Conservation (phyloP, 805 yeast genomes). For the Metschnikowia kunwiensis region DNA sequence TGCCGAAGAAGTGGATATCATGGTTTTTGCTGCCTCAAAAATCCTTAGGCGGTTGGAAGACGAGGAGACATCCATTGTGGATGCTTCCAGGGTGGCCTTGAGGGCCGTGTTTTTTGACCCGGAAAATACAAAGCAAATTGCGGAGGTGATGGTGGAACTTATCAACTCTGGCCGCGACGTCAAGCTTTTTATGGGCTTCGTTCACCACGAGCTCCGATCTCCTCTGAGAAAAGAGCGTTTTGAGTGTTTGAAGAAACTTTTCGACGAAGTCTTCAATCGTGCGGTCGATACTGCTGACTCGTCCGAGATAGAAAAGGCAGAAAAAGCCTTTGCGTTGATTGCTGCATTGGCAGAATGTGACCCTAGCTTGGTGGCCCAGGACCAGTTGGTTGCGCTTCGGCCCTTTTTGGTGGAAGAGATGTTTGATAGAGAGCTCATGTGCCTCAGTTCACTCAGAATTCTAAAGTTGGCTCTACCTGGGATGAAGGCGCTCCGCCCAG, state of each 20-base stretch:
- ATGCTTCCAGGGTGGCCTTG: constrained; percentile 38
- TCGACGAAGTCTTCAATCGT: constrained; percentile 6
- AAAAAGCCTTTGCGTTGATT: constrained; percentile 43
- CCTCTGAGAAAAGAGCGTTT: not conserved
- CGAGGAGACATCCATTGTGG: constrained; percentile 55
- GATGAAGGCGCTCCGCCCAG: constrained; percentile 44
- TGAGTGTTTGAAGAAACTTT: not conserved
- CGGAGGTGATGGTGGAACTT: constrained; percentile 39
- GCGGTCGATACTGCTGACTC: constrained; percentile 5
- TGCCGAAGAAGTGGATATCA: constrained; percentile 28
- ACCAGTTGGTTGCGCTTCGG: constrained; percentile 62
- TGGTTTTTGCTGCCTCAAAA: constrained; percentile 46
- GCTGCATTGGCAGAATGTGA: constrained; percentile 54
- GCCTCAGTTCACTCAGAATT: constrained; percentile 52
- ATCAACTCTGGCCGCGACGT: constrained; percentile 14
- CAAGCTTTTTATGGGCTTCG: constrained; percentile 4
- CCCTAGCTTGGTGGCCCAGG: constrained; percentile 55
- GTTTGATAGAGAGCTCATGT: constrained; percentile 36
- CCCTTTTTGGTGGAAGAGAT: constrained; percentile 57
- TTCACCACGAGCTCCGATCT: constrained; percentile 1
- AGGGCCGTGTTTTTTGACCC: constrained; percentile 22
- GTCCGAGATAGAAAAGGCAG: not conserved
- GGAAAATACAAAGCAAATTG: constrained; percentile 2
- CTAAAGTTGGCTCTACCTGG: constrained; percentile 49
- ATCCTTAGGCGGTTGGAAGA: constrained; percentile 60